Conservation (phyloP, 2,329 filamentous ascomycete genomes). For the Hypoxylon sp. region DNA sequence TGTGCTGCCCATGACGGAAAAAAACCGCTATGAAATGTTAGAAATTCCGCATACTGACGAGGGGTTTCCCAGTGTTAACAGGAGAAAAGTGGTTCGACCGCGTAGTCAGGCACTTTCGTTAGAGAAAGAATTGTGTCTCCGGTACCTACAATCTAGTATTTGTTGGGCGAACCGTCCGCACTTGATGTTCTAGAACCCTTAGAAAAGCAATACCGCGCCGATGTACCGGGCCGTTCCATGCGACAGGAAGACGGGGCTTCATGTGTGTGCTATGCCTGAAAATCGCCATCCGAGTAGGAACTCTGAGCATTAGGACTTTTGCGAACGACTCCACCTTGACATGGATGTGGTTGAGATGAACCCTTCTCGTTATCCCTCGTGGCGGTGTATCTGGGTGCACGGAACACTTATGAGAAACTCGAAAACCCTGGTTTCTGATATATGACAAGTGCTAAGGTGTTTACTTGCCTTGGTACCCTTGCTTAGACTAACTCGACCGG, state of each 20-base stretch:
- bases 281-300: slow-evolving; percentile 1
- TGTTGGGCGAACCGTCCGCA: neutral
- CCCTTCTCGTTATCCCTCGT: neutral
- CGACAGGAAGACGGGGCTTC: slow-evolving; percentile 8
- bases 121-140: neutral
- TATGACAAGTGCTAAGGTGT: neutral
- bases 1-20: neutral
- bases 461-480: neutral
- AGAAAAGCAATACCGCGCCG: slow-evolving; percentile 8
- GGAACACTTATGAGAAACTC: neutral
- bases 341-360: neutral
- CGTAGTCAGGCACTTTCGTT: neutral
- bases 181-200: neutral
- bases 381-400: slow-evolving; percentile 4
- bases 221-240: slow-evolving; percentile 31
- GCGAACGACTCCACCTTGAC: neutral
- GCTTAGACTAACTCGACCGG: neutral
- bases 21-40: neutral
- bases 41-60: neutral
- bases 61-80: neutral
- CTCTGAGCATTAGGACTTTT: neutral
- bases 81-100: neutral
- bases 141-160: neutral
- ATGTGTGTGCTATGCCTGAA: slow-evolving; percentile 10
- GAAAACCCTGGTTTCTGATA: neutral